phyloP scores from a whole-genome alignment of 2,329 filamentous ascomycete species.

The Bisporella sp. region DNA sequence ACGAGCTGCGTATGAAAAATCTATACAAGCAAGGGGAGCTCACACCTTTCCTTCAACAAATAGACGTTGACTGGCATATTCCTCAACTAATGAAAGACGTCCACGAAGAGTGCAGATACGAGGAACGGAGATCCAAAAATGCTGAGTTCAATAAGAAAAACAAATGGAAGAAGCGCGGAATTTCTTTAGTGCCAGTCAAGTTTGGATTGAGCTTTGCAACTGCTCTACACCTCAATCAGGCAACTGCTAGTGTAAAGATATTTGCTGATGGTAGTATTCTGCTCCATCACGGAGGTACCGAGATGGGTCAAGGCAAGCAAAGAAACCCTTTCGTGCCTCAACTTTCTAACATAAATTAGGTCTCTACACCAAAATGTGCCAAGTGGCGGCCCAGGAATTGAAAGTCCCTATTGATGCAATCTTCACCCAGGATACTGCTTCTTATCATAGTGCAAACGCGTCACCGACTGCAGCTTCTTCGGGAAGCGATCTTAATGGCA shows the following conservation, averaged over 20 bases:
- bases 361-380: constrained; percentile 90
- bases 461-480: constrained; percentile 89
- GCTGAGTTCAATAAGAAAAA: constrained; percentile 72
- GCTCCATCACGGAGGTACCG: constrained; percentile 87
- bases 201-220: constrained; percentile 90
- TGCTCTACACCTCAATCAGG: constrained; percentile 89
- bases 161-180: constrained; percentile 89
- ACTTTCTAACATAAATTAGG: not conserved
- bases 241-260: constrained; percentile 87
- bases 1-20: constrained; percentile 75
- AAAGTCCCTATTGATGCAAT: constrained; percentile 71
- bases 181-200: constrained; percentile 73
- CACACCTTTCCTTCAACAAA: constrained; percentile 83
- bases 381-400: constrained; percentile 86
- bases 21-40: constrained; percentile 69
- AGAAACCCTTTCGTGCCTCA: too few relatives aligned
- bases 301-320: constrained; percentile 74
- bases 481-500: constrained; percentile 92
- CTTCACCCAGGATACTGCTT: constrained; percentile 87
- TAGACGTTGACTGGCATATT: constrained; percentile 80
- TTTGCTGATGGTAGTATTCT: constrained; percentile 91
- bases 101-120: constrained; percentile 66
- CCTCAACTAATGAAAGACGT: constrained; percentile 90
- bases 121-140: constrained; percentile 57
- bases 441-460: constrained; percentile 88